Percentiles rank a stretch among this genome's conserved stretches.
Evolutionary conservation across 345 rosid genomes (phyloP).

Genomic region (Citrus reticulata): DNA sequence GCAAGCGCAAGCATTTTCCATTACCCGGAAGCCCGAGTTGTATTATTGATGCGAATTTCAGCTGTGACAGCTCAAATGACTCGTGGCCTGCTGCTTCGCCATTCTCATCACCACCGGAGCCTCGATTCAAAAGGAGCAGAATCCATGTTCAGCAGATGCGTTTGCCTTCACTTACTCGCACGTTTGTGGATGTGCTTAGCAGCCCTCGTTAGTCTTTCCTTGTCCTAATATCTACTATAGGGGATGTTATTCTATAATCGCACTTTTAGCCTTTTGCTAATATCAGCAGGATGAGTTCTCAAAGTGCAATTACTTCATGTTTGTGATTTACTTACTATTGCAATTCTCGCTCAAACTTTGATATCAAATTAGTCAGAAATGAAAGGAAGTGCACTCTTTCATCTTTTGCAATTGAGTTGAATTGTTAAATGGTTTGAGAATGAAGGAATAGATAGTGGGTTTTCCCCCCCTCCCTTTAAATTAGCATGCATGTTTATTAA

Average conservation of each 20-base stretch:
- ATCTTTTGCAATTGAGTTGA: conserved; percentile 3
- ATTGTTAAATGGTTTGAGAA: neutral
- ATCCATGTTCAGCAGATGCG: conserved; percentile 64
- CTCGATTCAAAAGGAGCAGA: conserved; percentile 59
- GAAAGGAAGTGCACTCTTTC: conserved; percentile 2
- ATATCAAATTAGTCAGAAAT: conserved; percentile 2
- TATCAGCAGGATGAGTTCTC: conserved; percentile 11
- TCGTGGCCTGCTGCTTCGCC: conserved; percentile 53
- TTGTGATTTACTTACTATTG: conserved; percentile 15
- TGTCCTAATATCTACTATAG: conserved; percentile 18
- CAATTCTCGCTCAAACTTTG: conserved; percentile 15
- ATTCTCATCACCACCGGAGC: conserved; percentile 39
- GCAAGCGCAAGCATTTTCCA: conserved; percentile 44
- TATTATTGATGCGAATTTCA: conserved; percentile 53
- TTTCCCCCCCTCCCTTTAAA: neutral
- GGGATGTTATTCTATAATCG: conserved; percentile 22
- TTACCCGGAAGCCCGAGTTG: conserved; percentile 52
- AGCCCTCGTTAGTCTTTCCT: conserved; percentile 53
- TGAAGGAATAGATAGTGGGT: conserved; percentile 1
- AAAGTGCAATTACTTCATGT: conserved; percentile 19
- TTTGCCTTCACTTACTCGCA: conserved; percentile 51
- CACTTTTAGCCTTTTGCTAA: conserved; percentile 7
- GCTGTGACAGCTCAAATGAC: conserved; percentile 62
- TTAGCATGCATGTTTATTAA: neutral
- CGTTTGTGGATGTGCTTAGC: conserved; percentile 62